Conservation (phyloP, 805 yeast genomes). For the Candida chilensis region DNA sequence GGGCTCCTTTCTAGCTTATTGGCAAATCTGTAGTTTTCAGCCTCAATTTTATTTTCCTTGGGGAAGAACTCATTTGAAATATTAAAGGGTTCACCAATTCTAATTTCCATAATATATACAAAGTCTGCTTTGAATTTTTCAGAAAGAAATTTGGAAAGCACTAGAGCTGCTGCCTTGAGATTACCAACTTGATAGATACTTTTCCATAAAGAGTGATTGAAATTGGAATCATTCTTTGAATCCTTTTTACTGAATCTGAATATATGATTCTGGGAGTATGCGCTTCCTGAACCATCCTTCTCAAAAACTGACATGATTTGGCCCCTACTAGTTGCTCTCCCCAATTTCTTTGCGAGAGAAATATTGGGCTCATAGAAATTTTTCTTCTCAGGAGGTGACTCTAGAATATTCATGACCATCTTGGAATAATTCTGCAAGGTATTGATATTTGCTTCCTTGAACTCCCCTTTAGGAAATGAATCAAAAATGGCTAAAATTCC, state of each 20-base stretch:
- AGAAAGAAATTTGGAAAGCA: conserved; percentile 25
- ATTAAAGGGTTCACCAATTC: conserved; percentile 35
- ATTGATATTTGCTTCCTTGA: conserved; percentile 22
- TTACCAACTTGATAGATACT: conserved; percentile 23
- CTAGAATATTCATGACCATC: conserved; percentile 32
- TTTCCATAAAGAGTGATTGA: conserved; percentile 24
- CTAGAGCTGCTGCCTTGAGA: conserved; percentile 31
- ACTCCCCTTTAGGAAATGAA: conserved; percentile 22
- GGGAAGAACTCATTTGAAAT: conserved; percentile 36
- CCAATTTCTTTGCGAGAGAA: conserved; percentile 31
- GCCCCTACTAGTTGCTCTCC: conserved; percentile 48
- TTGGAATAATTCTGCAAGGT: conserved; percentile 25
- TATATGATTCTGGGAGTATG: conserved; percentile 41
- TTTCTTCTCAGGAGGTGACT: conserved; percentile 15
- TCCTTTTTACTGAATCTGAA: conserved; percentile 28
- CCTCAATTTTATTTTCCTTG: conserved; percentile 28
- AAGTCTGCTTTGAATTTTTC: conserved; percentile 25
- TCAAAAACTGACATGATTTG: conserved; percentile 39
- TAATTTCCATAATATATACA: conserved; percentile 42
- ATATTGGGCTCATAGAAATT: conserved; percentile 5
- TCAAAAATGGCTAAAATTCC: conserved; percentile 59
- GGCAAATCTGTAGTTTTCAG: conserved; percentile 30
- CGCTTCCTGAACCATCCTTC: conserved; percentile 56
- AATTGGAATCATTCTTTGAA: conserved; percentile 11
- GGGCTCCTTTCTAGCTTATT: conserved; percentile 18